Percentiles rank a stretch among this genome's conserved stretches.
Conservation (phyloP, 148 eudicot genomes). For the Drosera capensis region DNA sequence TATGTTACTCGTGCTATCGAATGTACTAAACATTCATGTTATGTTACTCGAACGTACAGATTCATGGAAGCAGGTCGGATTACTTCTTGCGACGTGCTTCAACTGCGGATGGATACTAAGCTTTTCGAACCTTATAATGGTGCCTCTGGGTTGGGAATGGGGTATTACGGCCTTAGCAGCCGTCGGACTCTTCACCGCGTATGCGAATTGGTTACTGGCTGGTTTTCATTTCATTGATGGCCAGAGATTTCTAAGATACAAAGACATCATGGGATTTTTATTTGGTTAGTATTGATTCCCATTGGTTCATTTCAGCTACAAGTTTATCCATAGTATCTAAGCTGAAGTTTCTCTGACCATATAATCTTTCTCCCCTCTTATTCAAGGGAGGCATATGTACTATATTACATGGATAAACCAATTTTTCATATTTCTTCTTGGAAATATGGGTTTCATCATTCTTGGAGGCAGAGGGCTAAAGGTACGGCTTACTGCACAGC, state of each 20-base stretch:
- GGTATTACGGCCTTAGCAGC: constrained; percentile 29
- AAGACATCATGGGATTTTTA: constrained; percentile 43
- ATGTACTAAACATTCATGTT: too few species aligned
- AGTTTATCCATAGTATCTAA: not conserved
- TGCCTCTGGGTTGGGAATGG: constrained; percentile 48
- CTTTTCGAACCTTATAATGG: constrained; percentile 40
- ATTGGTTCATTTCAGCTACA: not conserved
- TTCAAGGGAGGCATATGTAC: constrained; percentile 38
- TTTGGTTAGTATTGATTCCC: constrained; percentile 16
- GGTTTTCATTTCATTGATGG: constrained; percentile 41
- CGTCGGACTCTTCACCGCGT: constrained; percentile 27
- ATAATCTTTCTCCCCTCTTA: not conserved
- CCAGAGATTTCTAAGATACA: constrained; percentile 45
- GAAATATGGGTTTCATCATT: constrained; percentile 53
- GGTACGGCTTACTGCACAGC: constrained; percentile 16
- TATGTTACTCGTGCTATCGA: too few species aligned
- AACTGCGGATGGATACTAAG: constrained; percentile 47
- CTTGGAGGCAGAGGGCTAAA: constrained; percentile 54
- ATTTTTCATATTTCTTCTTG: constrained; percentile 23
- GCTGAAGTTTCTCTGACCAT: not conserved
- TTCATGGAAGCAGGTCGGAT: constrained; percentile 46
- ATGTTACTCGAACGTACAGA: too few species aligned
- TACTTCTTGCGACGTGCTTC: constrained; percentile 37
- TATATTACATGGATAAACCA: constrained; percentile 43
- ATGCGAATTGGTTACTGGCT: constrained; percentile 44